phyloP scores from a whole-genome alignment of 1,284 basidiomycete species.

The Pascua sp. region DNA sequence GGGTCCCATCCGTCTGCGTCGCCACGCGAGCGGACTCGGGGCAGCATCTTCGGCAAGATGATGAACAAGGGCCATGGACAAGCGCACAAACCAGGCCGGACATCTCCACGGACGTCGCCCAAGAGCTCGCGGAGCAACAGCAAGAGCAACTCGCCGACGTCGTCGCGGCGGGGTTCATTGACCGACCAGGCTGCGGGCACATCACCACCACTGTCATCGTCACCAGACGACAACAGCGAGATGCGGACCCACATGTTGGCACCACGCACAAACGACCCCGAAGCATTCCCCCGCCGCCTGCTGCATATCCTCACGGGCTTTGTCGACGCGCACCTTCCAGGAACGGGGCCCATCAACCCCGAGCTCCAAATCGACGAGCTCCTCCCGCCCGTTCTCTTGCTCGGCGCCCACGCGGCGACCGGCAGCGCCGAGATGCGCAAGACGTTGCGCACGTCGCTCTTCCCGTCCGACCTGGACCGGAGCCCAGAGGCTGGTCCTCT shows the following conservation, averaged over 20 bases:
- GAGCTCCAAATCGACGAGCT: slow-evolving; percentile 64
- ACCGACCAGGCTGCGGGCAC: not conserved
- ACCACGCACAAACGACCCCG: slow-evolving; percentile 12
- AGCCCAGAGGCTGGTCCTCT: slow-evolving; percentile 57
- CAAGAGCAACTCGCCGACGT: no score
- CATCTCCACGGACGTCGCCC: no score
- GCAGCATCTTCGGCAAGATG: no score
- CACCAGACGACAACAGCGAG: not conserved
- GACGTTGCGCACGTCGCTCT: slow-evolving; percentile 61
- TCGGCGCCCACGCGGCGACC: slow-evolving; percentile 65
- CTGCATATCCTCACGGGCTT: slow-evolving; percentile 29
- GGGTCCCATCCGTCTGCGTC: not conserved
- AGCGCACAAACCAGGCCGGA: no score
- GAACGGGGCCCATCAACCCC: slow-evolving; percentile 21
- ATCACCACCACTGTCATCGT: not conserved
- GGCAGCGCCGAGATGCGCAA: slow-evolving; percentile 60
- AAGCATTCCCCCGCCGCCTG: slow-evolving; percentile 25
- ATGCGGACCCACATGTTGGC: not conserved
- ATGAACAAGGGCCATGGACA: no score
- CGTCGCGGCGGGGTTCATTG: no score
- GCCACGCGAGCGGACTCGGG: no score
- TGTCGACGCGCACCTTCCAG: slow-evolving; percentile 27
- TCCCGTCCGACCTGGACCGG: slow-evolving; percentile 75
- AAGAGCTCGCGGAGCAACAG: no score
- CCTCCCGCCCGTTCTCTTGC: slow-evolving; percentile 67